Percentiles rank a stretch among this genome's conserved stretches.
Evolutionary conservation across 1,284 basidiomycete genomes (phyloP).

Genomic region (Hypsizygus ulmarius): DNA sequence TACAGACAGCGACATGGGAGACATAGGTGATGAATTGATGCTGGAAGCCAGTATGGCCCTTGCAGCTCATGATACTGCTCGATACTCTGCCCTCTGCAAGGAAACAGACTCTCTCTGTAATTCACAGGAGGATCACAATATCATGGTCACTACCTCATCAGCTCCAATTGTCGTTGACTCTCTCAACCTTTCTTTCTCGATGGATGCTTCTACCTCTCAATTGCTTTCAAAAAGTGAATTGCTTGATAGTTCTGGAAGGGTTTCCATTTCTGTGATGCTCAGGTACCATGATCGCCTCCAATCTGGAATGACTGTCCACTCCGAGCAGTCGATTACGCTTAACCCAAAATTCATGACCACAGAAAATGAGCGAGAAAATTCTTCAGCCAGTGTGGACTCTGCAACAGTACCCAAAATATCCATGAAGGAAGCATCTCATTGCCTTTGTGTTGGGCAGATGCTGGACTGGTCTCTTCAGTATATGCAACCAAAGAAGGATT

Average conservation of each 20-base stretch:
- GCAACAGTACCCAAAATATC: not conserved
- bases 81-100: constrained; percentile 5
- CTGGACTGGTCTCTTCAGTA: not conserved
- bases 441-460: not conserved
- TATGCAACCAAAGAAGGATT: not conserved
- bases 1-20: no score
- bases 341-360: constrained; percentile 1
- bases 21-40: not conserved
- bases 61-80: constrained; percentile 3
- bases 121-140: no score
- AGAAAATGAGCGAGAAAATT: not conserved
- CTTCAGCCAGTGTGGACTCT: not conserved
- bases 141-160: no score
- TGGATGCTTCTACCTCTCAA: no score
- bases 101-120: not conserved
- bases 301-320: not conserved
- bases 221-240: no score
- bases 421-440: constrained; percentile 2
- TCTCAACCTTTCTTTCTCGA: no score
- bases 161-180: no score
- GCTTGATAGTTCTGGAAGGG: not conserved
- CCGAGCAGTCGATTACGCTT: not conserved
- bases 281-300: not conserved
- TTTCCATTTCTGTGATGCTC: not conserved
- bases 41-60: not conserved